Conservation (phyloP, 345 rosid species). For the Hibiscus tridactylites region DNA sequence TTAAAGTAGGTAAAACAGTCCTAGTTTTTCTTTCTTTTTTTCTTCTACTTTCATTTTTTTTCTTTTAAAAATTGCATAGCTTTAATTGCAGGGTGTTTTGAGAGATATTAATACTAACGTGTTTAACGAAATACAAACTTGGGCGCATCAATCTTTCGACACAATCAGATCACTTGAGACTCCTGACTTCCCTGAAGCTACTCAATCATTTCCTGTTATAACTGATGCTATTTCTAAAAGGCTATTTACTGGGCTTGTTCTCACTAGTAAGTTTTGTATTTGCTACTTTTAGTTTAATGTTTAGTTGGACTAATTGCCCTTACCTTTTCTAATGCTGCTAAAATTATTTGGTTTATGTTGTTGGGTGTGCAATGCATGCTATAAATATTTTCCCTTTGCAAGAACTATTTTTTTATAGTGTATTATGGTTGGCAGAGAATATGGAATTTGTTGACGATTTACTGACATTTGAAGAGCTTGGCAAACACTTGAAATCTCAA, state of each 20-base stretch:
- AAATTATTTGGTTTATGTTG: neutral
- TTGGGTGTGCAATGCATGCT: neutral
- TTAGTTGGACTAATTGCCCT: neutral
- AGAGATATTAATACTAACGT: slow-evolving; percentile 37
- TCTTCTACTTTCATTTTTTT: neutral
- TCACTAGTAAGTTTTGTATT: slow-evolving; percentile 61
- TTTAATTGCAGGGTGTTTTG: slow-evolving; percentile 57
- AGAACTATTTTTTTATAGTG: neutral
- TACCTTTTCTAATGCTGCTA: neutral
- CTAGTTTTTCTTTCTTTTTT: neutral
- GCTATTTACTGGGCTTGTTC: slow-evolving; percentile 61
- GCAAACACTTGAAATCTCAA: slow-evolving; percentile 52
- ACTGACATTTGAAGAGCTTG: slow-evolving; percentile 71
- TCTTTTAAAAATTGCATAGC: neutral
- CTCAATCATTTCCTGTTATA: slow-evolving; percentile 51
- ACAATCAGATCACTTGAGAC: slow-evolving; percentile 35
- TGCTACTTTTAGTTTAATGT: slow-evolving; percentile 6
- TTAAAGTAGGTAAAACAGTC: slow-evolving; percentile 29
- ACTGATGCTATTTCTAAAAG: slow-evolving; percentile 53
- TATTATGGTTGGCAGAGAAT: slow-evolving; percentile 48
- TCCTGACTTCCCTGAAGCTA: slow-evolving; percentile 38
- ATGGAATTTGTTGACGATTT: slow-evolving; percentile 94
- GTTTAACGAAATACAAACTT: slow-evolving; percentile 52
- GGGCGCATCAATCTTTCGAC: slow-evolving; percentile 63
- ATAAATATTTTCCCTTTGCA: neutral